Conservation (phyloP, 305 asterid species). For the Fraxinus ornus region DNA sequence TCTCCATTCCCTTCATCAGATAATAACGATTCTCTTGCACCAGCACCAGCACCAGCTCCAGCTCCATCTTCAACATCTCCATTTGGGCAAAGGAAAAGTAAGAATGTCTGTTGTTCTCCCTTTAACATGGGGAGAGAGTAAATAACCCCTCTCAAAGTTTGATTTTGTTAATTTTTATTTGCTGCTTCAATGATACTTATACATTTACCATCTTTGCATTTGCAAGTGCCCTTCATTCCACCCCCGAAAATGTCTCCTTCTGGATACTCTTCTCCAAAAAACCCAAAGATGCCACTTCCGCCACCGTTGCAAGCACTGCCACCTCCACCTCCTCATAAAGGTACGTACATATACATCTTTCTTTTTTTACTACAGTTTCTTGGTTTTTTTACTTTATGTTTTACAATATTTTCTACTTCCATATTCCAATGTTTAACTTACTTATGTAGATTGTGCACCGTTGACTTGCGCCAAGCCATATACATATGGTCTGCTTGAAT, state of each 20-base stretch:
- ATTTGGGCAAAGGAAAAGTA: slow-evolving; percentile 44
- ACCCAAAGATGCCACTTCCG: slow-evolving; percentile 48
- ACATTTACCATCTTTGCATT: slow-evolving; percentile 29
- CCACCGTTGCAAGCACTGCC: slow-evolving; percentile 68
- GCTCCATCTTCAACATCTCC: slow-evolving; percentile 47
- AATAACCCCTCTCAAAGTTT: background rate
- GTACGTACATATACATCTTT: slow-evolving; percentile 40
- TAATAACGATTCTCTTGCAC: slow-evolving; percentile 36
- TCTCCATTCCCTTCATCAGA: slow-evolving; percentile 32
- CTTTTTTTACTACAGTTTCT: slow-evolving; percentile 1
- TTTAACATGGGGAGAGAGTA: slow-evolving; percentile 15
- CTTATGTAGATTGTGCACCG: slow-evolving; percentile 64
- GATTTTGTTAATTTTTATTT: slow-evolving; percentile 10
- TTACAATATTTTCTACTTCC: slow-evolving; percentile 13
- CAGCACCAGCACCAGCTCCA: slow-evolving; percentile 35
- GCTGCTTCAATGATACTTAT: slow-evolving; percentile 29
- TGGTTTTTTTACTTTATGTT: slow-evolving; percentile 8
- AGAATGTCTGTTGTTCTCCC: slow-evolving; percentile 24
- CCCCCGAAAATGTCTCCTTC: slow-evolving; percentile 70
- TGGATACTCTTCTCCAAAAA: slow-evolving; percentile 36
- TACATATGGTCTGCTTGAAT: slow-evolving; percentile 71
- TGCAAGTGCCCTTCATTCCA: slow-evolving; percentile 55
- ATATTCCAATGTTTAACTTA: slow-evolving; percentile 18
- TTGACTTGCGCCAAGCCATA: slow-evolving; percentile 75
- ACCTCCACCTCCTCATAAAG: slow-evolving; percentile 93